Conservation (phyloP, 2,329 filamentous ascomycete species). For the Helminthosporium solani region DNA sequence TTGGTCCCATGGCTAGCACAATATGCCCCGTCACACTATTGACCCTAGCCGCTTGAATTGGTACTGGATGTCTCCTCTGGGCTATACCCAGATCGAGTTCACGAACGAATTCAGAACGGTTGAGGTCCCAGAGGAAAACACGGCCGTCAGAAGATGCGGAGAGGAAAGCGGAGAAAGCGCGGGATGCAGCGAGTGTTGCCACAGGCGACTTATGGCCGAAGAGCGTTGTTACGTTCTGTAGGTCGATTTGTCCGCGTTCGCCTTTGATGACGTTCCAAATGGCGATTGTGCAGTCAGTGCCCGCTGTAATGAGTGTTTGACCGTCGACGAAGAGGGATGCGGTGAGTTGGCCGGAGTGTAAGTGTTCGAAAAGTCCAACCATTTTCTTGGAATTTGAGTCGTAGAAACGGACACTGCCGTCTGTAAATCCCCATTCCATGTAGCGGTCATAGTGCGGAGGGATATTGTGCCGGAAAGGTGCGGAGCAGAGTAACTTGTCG, state of each 20-base stretch:
- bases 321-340: slow-evolving; percentile 83
- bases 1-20: slow-evolving; percentile 74
- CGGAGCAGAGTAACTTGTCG: slow-evolving; percentile 80
- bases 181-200: slow-evolving; percentile 77
- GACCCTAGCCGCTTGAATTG: slow-evolving; percentile 72
- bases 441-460: slow-evolving; percentile 86
- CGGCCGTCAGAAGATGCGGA: slow-evolving; percentile 80
- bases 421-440: slow-evolving; percentile 93
- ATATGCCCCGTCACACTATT: slow-evolving; percentile 92
- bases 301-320: slow-evolving; percentile 85
- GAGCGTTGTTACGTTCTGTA: slow-evolving; percentile 74
- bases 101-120: slow-evolving; percentile 81
- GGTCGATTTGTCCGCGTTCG: slow-evolving; percentile 66
- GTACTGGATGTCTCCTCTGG: slow-evolving; percentile 24
- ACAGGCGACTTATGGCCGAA: slow-evolving; percentile 90
- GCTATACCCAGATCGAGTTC: slow-evolving; percentile 56
- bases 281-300: slow-evolving; percentile 87
- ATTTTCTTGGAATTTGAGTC: slow-evolving; percentile 78
- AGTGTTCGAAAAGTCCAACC: slow-evolving; percentile 86
- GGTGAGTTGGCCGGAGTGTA: slow-evolving; percentile 88
- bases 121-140: slow-evolving; percentile 91
- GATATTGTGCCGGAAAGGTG: slow-evolving; percentile 82
- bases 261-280: slow-evolving; percentile 72
- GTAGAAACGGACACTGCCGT: slow-evolving; percentile 90
- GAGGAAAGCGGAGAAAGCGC: slow-evolving; percentile 83